These are phyloP conservation scores for Flaveria brownii DNA, from an alignment of 129 eudicot species.

Conservation along the genomic window DNA sequence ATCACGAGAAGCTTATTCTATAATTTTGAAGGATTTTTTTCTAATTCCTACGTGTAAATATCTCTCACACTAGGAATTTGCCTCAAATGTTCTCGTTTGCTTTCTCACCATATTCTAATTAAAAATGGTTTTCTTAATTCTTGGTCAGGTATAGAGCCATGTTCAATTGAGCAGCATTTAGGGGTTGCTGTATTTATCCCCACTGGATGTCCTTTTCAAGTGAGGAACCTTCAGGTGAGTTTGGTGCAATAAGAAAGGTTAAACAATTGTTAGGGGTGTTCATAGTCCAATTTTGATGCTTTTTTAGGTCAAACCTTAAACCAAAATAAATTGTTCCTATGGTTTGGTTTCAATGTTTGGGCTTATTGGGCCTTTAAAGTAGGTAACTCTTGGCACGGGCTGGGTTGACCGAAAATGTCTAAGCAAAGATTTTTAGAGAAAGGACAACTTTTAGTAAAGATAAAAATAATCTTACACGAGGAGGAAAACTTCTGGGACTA, in stretches of 20 bases:
- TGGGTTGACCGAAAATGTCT: background rate
- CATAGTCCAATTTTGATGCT: background rate
- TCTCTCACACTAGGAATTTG: constrained; percentile 9
- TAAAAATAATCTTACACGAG: background rate
- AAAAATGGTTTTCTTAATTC: constrained; percentile 7
- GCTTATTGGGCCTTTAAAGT: background rate
- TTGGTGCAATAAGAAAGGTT: constrained; percentile 1
- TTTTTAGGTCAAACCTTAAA: background rate
- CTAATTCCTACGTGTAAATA: constrained; percentile 3
- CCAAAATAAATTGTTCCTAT: background rate
- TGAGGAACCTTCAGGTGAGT: constrained; percentile 92
- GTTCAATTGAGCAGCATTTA: constrained; percentile 88
- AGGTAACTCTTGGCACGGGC: background rate
- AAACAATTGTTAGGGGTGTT: background rate
- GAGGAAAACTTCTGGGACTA: background rate
- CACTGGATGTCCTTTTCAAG: constrained; percentile 97
- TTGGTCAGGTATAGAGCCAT: constrained; percentile 83
- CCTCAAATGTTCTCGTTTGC: background rate
- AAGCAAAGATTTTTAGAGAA: background rate
- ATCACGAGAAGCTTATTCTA: background rate
- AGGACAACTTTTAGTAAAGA: background rate
- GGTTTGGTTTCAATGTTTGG: background rate
- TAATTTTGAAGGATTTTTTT: background rate
- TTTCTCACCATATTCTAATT: constrained; percentile 11
- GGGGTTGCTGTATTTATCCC: constrained; percentile 96